phyloP scores from a whole-genome alignment of 441 rosid genomes.

The Pelargonium myrrhifolium region DNA sequence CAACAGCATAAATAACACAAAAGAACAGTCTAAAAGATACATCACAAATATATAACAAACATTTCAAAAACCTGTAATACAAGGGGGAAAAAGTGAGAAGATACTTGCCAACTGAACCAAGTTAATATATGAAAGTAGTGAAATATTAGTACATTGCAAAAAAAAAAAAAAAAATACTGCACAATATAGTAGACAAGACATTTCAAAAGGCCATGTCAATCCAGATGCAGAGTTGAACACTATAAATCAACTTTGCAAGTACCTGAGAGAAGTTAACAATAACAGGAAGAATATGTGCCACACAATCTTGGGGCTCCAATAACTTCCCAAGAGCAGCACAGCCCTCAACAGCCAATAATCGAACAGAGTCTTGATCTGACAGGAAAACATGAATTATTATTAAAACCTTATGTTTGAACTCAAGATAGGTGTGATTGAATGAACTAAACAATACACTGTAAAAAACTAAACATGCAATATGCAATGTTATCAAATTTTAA shows the following conservation, averaged over 20 bases:
- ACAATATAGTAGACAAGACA: neutral
- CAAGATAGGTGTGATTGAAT: neutral
- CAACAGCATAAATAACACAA: neutral
- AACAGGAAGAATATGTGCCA: conserved; percentile 73
- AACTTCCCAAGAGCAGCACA: conserved; percentile 87
- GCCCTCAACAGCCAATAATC: conserved; percentile 88
- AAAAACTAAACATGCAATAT: neutral
- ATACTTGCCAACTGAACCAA: neutral
- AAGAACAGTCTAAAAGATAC: neutral
- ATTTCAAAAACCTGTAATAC: no score
- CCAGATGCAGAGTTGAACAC: neutral
- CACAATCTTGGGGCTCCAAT: conserved; percentile 84
- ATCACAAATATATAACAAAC: no score
- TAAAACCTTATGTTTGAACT: neutral
- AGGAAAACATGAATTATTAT: conserved; percentile 8
- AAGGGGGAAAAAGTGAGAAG: no score
- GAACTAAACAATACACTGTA: neutral
- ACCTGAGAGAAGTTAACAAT: conserved; percentile 91
- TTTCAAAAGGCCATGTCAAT: neutral
- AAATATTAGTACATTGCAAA: neutral
- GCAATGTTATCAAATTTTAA: no score
- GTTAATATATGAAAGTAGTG: neutral
- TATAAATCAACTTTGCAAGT: conserved; percentile 5
- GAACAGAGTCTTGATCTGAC: conserved; percentile 93
- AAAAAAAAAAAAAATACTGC: neutral